These are phyloP conservation scores for Salvia sclarea DNA, from an alignment of 305 asterid species.

Conservation along the genomic window DNA sequence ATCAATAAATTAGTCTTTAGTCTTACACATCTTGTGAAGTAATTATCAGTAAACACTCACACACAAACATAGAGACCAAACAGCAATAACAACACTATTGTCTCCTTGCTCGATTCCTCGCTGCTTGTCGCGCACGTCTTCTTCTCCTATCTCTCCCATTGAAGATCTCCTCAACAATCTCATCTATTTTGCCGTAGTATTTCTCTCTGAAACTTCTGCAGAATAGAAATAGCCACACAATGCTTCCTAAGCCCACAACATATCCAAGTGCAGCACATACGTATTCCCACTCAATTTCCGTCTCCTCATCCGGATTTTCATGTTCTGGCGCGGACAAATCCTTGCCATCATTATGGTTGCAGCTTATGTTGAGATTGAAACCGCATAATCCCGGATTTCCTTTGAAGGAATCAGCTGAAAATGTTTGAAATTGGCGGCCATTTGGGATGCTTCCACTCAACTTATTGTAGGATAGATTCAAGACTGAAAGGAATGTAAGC, in stretches of 20 bases:
- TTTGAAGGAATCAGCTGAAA: neutral
- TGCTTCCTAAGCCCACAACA: slow-evolving; percentile 32
- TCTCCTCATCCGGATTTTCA: neutral
- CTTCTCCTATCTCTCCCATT: no score
- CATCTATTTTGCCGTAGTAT: neutral
- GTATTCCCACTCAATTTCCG: slow-evolving; percentile 24
- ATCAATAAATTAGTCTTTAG: no score
- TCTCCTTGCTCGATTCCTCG: no score
- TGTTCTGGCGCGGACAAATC: neutral
- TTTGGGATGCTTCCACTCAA: neutral
- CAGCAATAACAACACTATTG: no score
- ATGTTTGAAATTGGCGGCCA: neutral
- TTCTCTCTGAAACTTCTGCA: neutral
- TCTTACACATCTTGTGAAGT: no score
- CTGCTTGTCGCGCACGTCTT: no score
- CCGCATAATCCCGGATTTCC: neutral
- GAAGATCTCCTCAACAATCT: no score
- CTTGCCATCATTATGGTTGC: neutral
- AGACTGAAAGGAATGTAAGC: slow-evolving; percentile 35
- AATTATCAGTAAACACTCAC: no score
- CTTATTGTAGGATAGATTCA: slow-evolving; percentile 29
- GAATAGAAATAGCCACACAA: slow-evolving; percentile 22
- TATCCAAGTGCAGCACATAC: slow-evolving; percentile 28
- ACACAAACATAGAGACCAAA: no score
- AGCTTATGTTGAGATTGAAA: neutral